Evolutionary conservation across 2,329 filamentous ascomycete genomes (phyloP).

Genomic region (Dissoconium aciculare): DNA sequence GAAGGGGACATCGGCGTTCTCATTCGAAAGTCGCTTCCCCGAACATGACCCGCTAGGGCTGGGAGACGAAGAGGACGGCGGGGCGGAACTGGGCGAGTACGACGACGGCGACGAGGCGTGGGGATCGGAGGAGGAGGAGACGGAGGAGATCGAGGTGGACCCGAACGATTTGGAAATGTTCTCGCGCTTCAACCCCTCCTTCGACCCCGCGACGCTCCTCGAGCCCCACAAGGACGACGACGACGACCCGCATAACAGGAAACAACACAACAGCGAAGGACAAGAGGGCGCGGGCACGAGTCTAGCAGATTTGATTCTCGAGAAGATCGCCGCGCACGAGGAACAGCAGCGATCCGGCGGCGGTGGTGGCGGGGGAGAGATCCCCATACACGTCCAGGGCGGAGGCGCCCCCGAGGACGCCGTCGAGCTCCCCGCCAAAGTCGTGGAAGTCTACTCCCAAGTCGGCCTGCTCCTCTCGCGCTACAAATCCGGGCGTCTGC

Average conservation of each 20-base stretch:
- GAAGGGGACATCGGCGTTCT: conserved; percentile 49
- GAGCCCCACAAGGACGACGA: conserved; percentile 45
- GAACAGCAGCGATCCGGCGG: conserved; percentile 42
- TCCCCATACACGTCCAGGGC: conserved; percentile 39
- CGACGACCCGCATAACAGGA: no score
- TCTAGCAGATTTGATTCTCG: conserved; percentile 79
- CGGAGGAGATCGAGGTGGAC: conserved; percentile 58
- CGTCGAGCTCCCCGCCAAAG: conserved; percentile 75
- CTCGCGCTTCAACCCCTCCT: conserved; percentile 69
- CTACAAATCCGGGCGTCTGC: conserved; percentile 91
- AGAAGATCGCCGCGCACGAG: conserved; percentile 88
- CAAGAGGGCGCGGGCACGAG: conserved; percentile 45
- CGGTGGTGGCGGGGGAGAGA: no score
- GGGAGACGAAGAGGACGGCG: conserved; percentile 35
- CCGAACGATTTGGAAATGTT: conserved; percentile 81
- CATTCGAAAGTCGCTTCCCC: conserved; percentile 62
- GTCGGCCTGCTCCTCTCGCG: conserved; percentile 77
- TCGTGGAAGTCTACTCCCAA: conserved; percentile 88
- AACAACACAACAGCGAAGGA: no score
- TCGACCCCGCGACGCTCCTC: conserved; percentile 55
- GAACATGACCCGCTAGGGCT: conserved; percentile 20
- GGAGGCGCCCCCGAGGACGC: conserved; percentile 58
- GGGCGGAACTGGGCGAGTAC: conserved; percentile 38
- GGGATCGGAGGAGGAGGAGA: conserved; percentile 57
- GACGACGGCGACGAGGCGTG: conserved; percentile 48